Percentiles rank a stretch among this genome's conserved stretches.
These are phyloP conservation scores for Calonectria ilicicola DNA, from an alignment of 2,329 filamentous ascomycete genomes.

Conservation along the genomic window DNA sequence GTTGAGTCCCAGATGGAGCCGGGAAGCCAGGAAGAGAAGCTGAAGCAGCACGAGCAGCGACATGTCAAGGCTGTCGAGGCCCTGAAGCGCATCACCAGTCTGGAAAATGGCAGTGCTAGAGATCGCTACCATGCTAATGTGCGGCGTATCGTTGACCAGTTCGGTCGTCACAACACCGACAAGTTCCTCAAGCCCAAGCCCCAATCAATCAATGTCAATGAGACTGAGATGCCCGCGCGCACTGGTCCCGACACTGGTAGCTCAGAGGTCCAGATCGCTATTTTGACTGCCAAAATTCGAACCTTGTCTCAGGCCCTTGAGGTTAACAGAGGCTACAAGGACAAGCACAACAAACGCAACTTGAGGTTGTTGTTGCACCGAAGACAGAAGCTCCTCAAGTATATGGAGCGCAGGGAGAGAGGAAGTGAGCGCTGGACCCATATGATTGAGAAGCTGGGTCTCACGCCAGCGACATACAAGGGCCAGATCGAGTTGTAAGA, in stretches of 20 bases:
- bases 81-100: slow-evolving; percentile 80
- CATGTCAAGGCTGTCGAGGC: slow-evolving; percentile 81
- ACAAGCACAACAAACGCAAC: slow-evolving; percentile 96
- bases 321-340: slow-evolving; percentile 77
- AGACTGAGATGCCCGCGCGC: slow-evolving; percentile 62
- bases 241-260: slow-evolving; percentile 94
- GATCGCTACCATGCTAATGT: slow-evolving; percentile 87
- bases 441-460: slow-evolving; percentile 83
- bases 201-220: slow-evolving; percentile 56
- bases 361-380: slow-evolving; percentile 86
- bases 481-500: slow-evolving; percentile 75
- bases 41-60: slow-evolving; percentile 61
- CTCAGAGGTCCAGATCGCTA: slow-evolving; percentile 96
- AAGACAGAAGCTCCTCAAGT: slow-evolving; percentile 88
- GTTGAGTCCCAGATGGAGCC: slow-evolving; percentile 56
- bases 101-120: slow-evolving; percentile 82
- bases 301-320: slow-evolving; percentile 80
- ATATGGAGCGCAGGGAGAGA: slow-evolving; percentile 89
- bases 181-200: slow-evolving; percentile 72
- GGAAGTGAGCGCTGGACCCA: slow-evolving; percentile 92
- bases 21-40: slow-evolving; percentile 48
- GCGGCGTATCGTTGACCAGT: slow-evolving; percentile 84
- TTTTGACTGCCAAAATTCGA: slow-evolving; percentile 93
- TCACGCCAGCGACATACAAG: slow-evolving; percentile 91
- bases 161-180: slow-evolving; percentile 94